phyloP scores from a whole-genome alignment of 2,329 filamentous ascomycete genomes.

The Endothia cerciana region DNA sequence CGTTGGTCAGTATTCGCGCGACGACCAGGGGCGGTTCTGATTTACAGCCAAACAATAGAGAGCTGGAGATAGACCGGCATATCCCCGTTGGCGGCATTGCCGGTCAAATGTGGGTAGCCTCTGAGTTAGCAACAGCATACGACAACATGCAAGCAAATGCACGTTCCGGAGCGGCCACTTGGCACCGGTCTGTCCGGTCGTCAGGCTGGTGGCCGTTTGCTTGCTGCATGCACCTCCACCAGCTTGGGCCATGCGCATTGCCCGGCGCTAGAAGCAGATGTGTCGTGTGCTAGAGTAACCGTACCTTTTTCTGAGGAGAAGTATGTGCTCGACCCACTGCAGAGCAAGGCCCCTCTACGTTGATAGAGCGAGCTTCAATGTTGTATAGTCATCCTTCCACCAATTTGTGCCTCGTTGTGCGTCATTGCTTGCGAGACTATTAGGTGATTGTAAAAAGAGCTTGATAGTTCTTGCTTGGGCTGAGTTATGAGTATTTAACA shows the following conservation, averaged over 20 bases:
- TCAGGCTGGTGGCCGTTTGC: background rate
- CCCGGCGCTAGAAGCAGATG: background rate
- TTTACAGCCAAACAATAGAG: too few species aligned
- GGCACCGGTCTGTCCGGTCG: background rate
- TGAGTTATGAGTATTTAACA: too few species aligned
- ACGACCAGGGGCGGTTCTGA: background rate
- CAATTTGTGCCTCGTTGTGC: too few species aligned
- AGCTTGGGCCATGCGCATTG: background rate
- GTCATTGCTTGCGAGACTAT: too few species aligned
- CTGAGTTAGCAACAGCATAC: background rate
- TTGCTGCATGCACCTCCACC: background rate
- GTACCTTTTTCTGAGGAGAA: background rate
- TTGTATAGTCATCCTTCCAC: too few species aligned
- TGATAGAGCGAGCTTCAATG: too few species aligned
- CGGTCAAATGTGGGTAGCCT: background rate
- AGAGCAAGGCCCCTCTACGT: too few species aligned
- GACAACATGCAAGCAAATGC: background rate
- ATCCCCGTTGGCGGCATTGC: background rate
- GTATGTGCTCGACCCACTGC: too few species aligned
- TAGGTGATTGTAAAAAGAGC: too few species aligned
- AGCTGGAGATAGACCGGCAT: background rate
- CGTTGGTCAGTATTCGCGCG: background rate
- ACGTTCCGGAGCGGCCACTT: background rate
- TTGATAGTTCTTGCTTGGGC: too few species aligned
- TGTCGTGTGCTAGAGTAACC: too few species aligned